A percentile compares a stretch with the other conserved stretches of the same genome.
Conservation (phyloP, 2,329 filamentous ascomycete species). For the Colletotrichum sp. region DNA sequence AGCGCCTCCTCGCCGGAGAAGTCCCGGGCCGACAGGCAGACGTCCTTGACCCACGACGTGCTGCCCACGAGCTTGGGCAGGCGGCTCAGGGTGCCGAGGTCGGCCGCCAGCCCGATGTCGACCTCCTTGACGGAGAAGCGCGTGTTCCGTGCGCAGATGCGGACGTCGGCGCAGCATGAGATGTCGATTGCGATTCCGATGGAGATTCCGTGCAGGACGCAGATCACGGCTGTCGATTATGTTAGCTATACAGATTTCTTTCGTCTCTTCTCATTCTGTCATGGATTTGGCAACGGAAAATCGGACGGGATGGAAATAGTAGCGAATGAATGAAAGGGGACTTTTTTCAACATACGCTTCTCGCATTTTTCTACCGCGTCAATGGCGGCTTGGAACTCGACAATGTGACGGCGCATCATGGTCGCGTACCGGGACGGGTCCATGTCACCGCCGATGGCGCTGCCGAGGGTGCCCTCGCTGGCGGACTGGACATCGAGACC, state of each 20-base stretch:
- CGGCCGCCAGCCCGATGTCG: slow-evolving; percentile 80
- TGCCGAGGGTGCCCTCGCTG: slow-evolving; percentile 46
- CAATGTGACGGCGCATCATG: slow-evolving; percentile 69
- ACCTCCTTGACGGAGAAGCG: slow-evolving; percentile 80
- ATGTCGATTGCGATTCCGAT: slow-evolving; percentile 83
- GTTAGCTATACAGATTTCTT: slow-evolving; percentile 18
- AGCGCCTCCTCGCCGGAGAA: slow-evolving; percentile 74
- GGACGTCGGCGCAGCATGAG: slow-evolving; percentile 72
- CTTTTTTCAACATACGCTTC: slow-evolving; percentile 67
- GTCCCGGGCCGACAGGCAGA: slow-evolving; percentile 72
- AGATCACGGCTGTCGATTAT: slow-evolving; percentile 71
- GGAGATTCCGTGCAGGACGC: slow-evolving; percentile 78
- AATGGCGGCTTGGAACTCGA: slow-evolving; percentile 82
- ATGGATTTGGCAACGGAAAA: not conserved
- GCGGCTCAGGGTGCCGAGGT: slow-evolving; percentile 77
- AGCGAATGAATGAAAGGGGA: not conserved
- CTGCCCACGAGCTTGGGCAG: slow-evolving; percentile 77
- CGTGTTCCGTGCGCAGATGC: slow-evolving; percentile 65
- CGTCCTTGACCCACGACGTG: slow-evolving; percentile 80
- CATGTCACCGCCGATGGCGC: slow-evolving; percentile 26
- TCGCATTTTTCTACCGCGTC: slow-evolving; percentile 82
- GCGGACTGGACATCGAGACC: slow-evolving; percentile 84
- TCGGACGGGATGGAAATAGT: not conserved
- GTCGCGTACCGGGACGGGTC: slow-evolving; percentile 72
- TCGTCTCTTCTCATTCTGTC: not conserved